These are phyloP conservation scores for Vigna reflexopilosa DNA, from an alignment of 306 rosid genomes.

Conservation along the genomic window DNA sequence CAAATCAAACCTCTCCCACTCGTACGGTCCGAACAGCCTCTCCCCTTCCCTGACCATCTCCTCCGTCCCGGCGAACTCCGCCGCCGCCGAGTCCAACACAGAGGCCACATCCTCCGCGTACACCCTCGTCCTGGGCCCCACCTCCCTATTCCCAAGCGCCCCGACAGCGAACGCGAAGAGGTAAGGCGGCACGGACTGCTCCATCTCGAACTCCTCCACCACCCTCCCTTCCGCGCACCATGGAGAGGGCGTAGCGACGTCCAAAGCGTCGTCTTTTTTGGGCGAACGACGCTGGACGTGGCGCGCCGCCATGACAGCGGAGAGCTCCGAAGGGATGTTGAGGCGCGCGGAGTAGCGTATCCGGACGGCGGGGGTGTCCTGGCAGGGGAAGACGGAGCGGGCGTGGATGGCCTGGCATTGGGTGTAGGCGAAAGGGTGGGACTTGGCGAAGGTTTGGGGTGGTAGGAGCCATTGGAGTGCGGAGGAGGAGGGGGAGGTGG, in stretches of 20 bases:
- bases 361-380: slow-evolving; percentile 92
- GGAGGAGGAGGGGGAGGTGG: slow-evolving; percentile 77
- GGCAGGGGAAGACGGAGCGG: slow-evolving; percentile 84
- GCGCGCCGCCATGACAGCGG: slow-evolving; percentile 84
- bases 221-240: slow-evolving; percentile 73
- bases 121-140: slow-evolving; percentile 91
- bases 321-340: slow-evolving; percentile 66
- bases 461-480: slow-evolving; percentile 94
- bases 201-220: slow-evolving; percentile 94
- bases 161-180: slow-evolving; percentile 90
- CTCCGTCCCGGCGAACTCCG: slow-evolving; percentile 80
- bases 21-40: slow-evolving; percentile 75
- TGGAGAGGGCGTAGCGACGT: neutral
- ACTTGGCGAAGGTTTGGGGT: slow-evolving; percentile 76
- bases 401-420: slow-evolving; percentile 97
- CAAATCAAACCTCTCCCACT: slow-evolving; percentile 91
- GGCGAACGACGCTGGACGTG: slow-evolving; percentile 63
- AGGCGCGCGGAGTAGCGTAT: slow-evolving; percentile 60
- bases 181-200: slow-evolving; percentile 88
- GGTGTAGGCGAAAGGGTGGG: slow-evolving; percentile 80
- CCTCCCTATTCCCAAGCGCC: slow-evolving; percentile 74
- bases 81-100: slow-evolving; percentile 72
- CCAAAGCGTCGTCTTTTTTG: slow-evolving; percentile 48
- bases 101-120: slow-evolving; percentile 69
- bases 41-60: slow-evolving; percentile 88